A percentile compares a stretch with the other conserved stretches of the same genome.
These are phyloP conservation scores for Escallonia rubra DNA, from an alignment of 129 eudicot genomes.

Conservation along the genomic window DNA sequence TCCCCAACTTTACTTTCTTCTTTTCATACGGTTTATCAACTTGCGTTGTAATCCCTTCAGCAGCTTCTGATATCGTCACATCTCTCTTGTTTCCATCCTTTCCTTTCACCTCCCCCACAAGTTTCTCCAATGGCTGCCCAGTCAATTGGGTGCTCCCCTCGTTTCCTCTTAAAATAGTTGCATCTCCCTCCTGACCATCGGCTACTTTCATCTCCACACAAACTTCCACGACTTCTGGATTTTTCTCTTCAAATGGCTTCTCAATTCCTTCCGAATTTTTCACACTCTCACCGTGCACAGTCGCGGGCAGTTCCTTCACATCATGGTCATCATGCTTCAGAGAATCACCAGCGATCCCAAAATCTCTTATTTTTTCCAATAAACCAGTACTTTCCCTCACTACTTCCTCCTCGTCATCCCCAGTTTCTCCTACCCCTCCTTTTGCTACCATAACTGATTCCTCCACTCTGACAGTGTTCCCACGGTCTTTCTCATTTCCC, in stretches of 20 bases:
- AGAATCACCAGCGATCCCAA: background rate
- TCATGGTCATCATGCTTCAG: background rate
- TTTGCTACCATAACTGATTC: conserved; percentile 6
- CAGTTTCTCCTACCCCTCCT: background rate
- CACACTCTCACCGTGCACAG: conserved; percentile 1
- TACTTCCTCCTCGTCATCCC: conserved; percentile 13
- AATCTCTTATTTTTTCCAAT: conserved; percentile 26
- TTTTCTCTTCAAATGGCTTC: conserved; percentile 9
- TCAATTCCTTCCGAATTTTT: background rate
- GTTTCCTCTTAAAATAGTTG: background rate
- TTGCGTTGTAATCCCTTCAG: background rate
- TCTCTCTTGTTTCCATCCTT: background rate
- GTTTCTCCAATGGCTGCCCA: conserved; percentile 4
- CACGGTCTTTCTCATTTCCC: conserved; percentile 17
- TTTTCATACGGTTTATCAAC: background rate
- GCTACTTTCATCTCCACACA: background rate
- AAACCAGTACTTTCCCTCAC: conserved; percentile 30
- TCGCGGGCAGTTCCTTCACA: background rate
- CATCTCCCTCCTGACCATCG: background rate
- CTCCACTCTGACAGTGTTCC: background rate
- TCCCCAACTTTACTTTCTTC: no score
- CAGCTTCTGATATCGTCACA: background rate
- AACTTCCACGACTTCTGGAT: background rate
- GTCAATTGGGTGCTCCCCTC: background rate
- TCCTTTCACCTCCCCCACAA: conserved; percentile 6